Percentiles rank a stretch among this genome's conserved stretches.
Evolutionary conservation across 371 early-diverging fungal species (phyloP).

Genomic region (Mortierella sp.): DNA sequence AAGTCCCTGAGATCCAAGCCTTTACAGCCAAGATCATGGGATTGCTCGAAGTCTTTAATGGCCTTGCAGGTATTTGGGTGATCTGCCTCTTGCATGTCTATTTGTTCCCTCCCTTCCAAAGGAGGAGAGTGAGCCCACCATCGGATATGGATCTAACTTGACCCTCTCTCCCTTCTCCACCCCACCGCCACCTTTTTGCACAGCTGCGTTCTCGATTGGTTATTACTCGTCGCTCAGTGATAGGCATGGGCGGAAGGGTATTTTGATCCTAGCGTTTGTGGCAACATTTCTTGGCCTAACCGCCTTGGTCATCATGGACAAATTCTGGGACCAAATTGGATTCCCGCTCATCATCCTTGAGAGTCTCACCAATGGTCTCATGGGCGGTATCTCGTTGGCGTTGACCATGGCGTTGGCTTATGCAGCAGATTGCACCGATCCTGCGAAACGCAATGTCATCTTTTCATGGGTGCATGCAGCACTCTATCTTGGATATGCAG

Average conservation of each 20-base stretch:
- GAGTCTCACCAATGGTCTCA: constrained; percentile 7
- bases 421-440: constrained; percentile 46
- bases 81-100: background rate
- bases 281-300: constrained; percentile 7
- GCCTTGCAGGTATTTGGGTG: constrained; percentile 25
- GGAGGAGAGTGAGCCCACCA: background rate
- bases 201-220: constrained; percentile 35
- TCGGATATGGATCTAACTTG: too few relatives aligned
- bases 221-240: constrained; percentile 49
- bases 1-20: constrained; percentile 39
- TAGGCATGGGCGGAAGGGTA: constrained; percentile 30
- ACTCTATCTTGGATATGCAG: constrained; percentile 22
- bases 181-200: background rate
- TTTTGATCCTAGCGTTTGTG: constrained; percentile 17
- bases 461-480: constrained; percentile 42
- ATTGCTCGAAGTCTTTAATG: constrained; percentile 23
- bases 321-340: constrained; percentile 47
- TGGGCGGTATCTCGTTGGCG: constrained; percentile 28
- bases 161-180: background rate
- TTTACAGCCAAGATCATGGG: constrained; percentile 36
- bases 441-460: constrained; percentile 21
- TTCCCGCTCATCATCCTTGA: constrained; percentile 18
- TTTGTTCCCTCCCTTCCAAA: background rate
- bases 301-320: constrained; percentile 24
- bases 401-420: constrained; percentile 35